Evolutionary conservation across 2,329 filamentous ascomycete species (phyloP).

Genomic region (Calonectria hawksworthii): DNA sequence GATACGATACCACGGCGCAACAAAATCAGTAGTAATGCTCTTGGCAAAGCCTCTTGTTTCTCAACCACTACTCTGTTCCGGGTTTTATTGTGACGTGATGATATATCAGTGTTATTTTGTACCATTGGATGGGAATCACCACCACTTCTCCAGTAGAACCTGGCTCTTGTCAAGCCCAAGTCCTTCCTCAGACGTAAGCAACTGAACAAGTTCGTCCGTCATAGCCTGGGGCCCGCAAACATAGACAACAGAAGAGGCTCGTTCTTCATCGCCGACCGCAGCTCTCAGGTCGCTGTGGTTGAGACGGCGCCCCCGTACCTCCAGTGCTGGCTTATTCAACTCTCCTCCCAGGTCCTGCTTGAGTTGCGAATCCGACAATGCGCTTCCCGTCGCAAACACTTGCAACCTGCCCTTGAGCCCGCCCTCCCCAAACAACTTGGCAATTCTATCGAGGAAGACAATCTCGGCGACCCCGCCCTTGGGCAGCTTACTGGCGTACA

Average conservation of each 20-base stretch:
- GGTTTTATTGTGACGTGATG: not conserved
- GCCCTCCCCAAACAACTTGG: constrained; percentile 53
- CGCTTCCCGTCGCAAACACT: constrained; percentile 62
- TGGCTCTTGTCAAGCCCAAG: constrained; percentile 59
- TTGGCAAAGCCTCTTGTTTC: constrained; percentile 18
- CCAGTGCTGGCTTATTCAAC: constrained; percentile 19
- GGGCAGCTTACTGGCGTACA: constrained; percentile 71
- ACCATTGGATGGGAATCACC: constrained; percentile 55
- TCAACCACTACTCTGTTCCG: not conserved
- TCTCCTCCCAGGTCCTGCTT: not conserved
- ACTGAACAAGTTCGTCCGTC: constrained; percentile 75
- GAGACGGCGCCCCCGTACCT: constrained; percentile 57
- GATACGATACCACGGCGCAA: constrained; percentile 47
- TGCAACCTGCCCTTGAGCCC: constrained; percentile 57
- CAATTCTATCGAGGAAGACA: constrained; percentile 66
- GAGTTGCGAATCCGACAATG: not conserved
- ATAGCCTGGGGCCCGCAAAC: constrained; percentile 77
- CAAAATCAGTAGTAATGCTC: constrained; percentile 31
- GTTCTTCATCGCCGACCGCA: constrained; percentile 51
- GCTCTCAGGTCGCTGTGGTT: constrained; percentile 56
- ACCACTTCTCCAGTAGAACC: constrained; percentile 75
- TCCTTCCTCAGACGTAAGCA: constrained; percentile 52
- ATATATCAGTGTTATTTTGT: no score
- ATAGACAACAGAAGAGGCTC: constrained; percentile 68
- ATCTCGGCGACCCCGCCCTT: constrained; percentile 52